Evolutionary conservation across 164 flowering plant species (phyloP).

Genomic region (Stephania yunnanensis): DNA sequence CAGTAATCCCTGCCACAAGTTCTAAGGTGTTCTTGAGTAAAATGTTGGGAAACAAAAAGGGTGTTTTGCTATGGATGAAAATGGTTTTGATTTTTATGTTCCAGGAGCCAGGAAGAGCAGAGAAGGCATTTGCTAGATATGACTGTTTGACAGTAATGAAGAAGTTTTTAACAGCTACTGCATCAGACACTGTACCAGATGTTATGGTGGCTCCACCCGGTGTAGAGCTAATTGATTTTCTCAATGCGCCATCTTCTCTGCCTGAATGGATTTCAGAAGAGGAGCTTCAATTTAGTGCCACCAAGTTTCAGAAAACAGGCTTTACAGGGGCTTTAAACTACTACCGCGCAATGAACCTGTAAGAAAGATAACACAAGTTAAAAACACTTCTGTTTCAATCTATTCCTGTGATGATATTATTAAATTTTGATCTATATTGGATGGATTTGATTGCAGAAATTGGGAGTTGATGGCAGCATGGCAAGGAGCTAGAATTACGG

Average conservation of each 20-base stretch:
- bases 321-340: conserved; percentile 51
- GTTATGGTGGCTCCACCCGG: conserved; percentile 41
- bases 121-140: conserved; percentile 39
- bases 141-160: conserved; percentile 39
- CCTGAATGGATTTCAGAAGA: conserved; percentile 56
- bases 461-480: conserved; percentile 29
- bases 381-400: background rate
- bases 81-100: background rate
- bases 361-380: conserved; percentile 8
- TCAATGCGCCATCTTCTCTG: conserved; percentile 24
- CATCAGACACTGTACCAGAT: conserved; percentile 16
- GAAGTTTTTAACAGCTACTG: conserved; percentile 29
- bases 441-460: conserved; percentile 14
- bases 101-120: conserved; percentile 52
- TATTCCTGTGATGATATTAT: background rate
- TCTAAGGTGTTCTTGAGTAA: too few relatives aligned
- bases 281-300: conserved; percentile 37
- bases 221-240: conserved; percentile 36
- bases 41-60: too few relatives aligned
- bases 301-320: conserved; percentile 44
- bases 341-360: conserved; percentile 50
- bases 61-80: too few relatives aligned
- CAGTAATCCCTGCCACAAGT: too few relatives aligned
- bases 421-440: background rate
- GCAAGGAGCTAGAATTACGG: conserved; percentile 26